Percentiles rank a stretch among this genome's conserved stretches.
Evolutionary conservation across 148 eudicot genomes (phyloP).

Genomic region (Rhododendron simsii): DNA sequence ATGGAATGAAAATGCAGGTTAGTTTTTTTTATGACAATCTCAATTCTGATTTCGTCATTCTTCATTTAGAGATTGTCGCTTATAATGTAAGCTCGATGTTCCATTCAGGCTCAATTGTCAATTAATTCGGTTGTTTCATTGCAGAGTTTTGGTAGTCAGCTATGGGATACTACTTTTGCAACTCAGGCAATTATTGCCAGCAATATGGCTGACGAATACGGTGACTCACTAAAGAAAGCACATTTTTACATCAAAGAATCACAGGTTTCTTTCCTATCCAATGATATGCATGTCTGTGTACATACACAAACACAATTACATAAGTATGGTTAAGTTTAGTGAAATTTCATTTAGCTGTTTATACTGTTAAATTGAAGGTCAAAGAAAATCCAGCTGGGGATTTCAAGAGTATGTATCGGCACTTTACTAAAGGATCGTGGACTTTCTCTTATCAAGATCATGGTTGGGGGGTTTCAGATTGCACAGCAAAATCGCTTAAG

Average conservation of each 20-base stretch:
- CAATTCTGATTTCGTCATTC: not conserved
- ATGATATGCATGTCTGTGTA: not conserved
- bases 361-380: constrained; percentile 13
- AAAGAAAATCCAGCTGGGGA: constrained; percentile 39
- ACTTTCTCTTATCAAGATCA: constrained; percentile 49
- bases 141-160: constrained; percentile 46
- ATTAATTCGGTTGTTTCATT: not conserved
- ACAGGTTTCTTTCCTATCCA: constrained; percentile 20
- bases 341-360: not conserved
- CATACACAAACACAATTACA: not conserved
- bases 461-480: constrained; percentile 41
- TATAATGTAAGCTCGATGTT: not conserved
- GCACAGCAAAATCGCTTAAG: constrained; percentile 38
- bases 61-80: not conserved
- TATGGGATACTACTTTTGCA: constrained; percentile 42
- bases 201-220: constrained; percentile 47
- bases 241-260: constrained; percentile 43
- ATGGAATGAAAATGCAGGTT: constrained; percentile 49
- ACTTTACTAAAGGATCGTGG: constrained; percentile 45
- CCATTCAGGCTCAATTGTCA: not conserved
- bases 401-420: constrained; percentile 34
- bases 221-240: constrained; percentile 40
- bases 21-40: not conserved
- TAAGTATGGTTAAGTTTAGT: too few species aligned
- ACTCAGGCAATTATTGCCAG: constrained; percentile 44